Evolutionary conservation across 306 rosid species (phyloP).

Genomic region (Quercus bicolor): DNA sequence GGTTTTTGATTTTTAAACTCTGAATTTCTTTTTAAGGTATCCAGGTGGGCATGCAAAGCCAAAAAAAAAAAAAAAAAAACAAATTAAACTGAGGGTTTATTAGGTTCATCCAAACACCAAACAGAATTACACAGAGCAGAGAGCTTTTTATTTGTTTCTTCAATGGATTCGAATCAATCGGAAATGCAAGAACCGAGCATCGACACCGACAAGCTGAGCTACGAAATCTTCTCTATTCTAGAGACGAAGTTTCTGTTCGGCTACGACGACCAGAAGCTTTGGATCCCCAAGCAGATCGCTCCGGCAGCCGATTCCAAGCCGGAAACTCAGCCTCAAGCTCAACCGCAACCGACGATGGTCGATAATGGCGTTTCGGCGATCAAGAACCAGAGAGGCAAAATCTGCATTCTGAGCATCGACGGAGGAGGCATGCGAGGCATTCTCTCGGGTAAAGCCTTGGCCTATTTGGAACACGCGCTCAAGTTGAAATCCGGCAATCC

Average conservation of each 20-base stretch:
- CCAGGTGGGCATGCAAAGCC: constrained; percentile 8
- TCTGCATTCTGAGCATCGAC: constrained; percentile 90
- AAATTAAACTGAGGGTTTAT: background rate
- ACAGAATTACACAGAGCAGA: background rate
- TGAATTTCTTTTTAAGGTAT: background rate
- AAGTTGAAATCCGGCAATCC: constrained; percentile 83
- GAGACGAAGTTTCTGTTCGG: constrained; percentile 97
- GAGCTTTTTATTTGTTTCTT: too few species aligned
- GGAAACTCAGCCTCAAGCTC: constrained; percentile 27
- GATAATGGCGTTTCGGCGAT: constrained; percentile 46
- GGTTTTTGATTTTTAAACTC: background rate
- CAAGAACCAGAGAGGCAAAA: constrained; percentile 91
- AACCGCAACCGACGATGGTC: background rate
- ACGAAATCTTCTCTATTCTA: constrained; percentile 91
- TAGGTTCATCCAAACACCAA: background rate
- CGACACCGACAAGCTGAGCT: constrained; percentile 94
- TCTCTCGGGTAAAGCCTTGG: constrained; percentile 84
- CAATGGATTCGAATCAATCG: constrained; percentile 45
- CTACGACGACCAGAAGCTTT: constrained; percentile 85
- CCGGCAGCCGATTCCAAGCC: constrained; percentile 34
- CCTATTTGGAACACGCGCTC: constrained; percentile 71
- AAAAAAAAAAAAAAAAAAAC: too few species aligned
- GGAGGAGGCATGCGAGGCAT: constrained; percentile 95
- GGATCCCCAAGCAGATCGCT: constrained; percentile 82
- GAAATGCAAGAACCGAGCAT: constrained; percentile 97